phyloP scores from a whole-genome alignment of 208 protist species.

The Trypanosoma melophagium region DNA sequence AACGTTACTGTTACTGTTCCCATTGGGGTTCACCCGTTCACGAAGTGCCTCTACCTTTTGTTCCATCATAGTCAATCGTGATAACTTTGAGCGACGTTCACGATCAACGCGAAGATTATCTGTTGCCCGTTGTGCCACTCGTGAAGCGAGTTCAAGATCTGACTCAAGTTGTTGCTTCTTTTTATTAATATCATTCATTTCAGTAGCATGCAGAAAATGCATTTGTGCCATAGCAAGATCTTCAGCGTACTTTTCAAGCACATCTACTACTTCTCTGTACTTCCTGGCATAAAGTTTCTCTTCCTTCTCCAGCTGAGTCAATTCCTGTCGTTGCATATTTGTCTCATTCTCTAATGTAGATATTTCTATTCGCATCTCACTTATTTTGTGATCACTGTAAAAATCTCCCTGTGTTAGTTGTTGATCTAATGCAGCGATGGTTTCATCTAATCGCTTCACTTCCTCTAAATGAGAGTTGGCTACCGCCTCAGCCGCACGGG shows the following conservation, averaged over 20 bases:
- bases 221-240: constrained; percentile 46
- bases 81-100: constrained; percentile 62
- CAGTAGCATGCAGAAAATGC: constrained; percentile 34
- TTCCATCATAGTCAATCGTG: constrained; percentile 62
- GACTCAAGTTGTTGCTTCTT: constrained; percentile 65
- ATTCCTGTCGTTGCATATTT: constrained; percentile 53
- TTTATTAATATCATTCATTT: constrained; percentile 39
- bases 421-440: constrained; percentile 49
- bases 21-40: constrained; percentile 29
- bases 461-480: constrained; percentile 46
- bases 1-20: not conserved
- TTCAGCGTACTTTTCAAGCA: constrained; percentile 56
- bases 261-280: constrained; percentile 43
- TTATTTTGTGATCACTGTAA: constrained; percentile 56
- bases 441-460: constrained; percentile 62
- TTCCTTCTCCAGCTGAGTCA: constrained; percentile 60
- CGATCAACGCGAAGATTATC: constrained; percentile 55
- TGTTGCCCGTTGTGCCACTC: constrained; percentile 54
- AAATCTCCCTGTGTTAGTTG: constrained; percentile 56
- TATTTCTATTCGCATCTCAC: constrained; percentile 74
- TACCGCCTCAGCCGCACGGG: constrained; percentile 42
- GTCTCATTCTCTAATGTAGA: constrained; percentile 57
- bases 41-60: constrained; percentile 62
- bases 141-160: constrained; percentile 65
- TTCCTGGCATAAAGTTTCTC: constrained; percentile 50